Evolutionary conservation across 2,329 filamentous ascomycete species (phyloP), one percentile per base, ranked within the genome.

Genomic region (Cephalotrichum gorgonifer): DNA sequence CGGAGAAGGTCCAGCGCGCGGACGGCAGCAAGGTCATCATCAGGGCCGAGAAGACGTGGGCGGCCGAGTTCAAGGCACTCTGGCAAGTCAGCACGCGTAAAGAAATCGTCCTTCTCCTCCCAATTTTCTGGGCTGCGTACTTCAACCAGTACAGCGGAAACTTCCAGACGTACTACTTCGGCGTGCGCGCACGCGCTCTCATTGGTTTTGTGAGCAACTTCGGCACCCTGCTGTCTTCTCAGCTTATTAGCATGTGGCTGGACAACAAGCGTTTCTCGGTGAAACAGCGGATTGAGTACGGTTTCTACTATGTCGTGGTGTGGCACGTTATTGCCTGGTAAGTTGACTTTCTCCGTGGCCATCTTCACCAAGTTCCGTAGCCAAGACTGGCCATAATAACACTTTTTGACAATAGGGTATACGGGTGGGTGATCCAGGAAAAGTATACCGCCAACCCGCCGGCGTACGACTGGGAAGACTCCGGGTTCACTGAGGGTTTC

Each of bases 381-480:
- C 33, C n/a, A 30, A 30, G 6, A 30, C 33, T 17, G 9, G 8
- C 33, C 15, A 17, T 20, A 7, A 11, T 17, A 20, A 38, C 9
- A 4, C 9, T 14, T 17, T 14, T 20, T 14, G 4, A n/a, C 20
- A 11, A 33, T 22, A 39, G 35, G 35, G 60, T 69, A 3, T 76
- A 76, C 52, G 72, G 60, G 11, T 76, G 73, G 74, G 68, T 76
- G 5, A 60, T 76, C 6, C 71, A 76, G 55, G 70, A 74, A 53
- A 70, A 73, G 48, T 74, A 71, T 58, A 73, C 69, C 1, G 58
- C 62, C 1, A 65, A 59, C 51, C 65, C 63, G 2, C 68, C 66
- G 1, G 57, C 58, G 0, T 59, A 64, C 33, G 69, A 73, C 48
- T 72, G 69, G 65, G 55, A 59, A 1, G 63, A 63, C 28, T 59